These are phyloP conservation scores for Syncephalastrum racemosum DNA, from an alignment of 371 early-diverging fungal species.

Conservation along the genomic window DNA sequence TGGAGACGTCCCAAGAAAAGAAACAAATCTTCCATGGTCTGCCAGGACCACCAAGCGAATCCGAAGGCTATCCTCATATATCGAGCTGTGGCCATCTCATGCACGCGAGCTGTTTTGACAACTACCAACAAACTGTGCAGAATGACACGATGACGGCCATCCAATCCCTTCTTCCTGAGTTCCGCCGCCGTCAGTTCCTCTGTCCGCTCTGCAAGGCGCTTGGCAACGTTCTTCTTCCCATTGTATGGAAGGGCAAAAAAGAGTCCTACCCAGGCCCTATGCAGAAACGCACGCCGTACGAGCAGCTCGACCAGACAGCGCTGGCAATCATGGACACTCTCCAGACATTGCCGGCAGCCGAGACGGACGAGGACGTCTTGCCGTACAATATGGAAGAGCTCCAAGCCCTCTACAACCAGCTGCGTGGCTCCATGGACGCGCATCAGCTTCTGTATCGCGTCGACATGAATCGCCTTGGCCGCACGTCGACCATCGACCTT, in stretches of 20 bases:
- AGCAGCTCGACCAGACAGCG: constrained; percentile 15
- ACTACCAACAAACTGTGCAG: constrained; percentile 75
- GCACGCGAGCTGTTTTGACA: constrained; percentile 89
- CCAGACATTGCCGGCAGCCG: constrained; percentile 11
- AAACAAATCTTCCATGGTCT: constrained; percentile 37
- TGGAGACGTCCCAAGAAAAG: constrained; percentile 17
- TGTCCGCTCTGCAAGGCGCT: constrained; percentile 96
- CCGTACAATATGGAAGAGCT: constrained; percentile 24
- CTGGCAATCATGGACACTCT: constrained; percentile 13
- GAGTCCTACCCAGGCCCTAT: constrained; percentile 61
- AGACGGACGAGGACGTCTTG: constrained; percentile 14
- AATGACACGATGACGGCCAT: constrained; percentile 16
- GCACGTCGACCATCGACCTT: constrained; percentile 9
- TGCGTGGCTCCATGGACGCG: constrained; percentile 22
- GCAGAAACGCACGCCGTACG: constrained; percentile 24
- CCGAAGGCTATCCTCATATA: constrained; percentile 58
- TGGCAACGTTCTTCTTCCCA: constrained; percentile 81
- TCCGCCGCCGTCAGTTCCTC: constrained; percentile 67
- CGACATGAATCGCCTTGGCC: not conserved
- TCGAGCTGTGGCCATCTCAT: constrained; percentile 96
- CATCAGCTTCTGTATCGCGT: not conserved
- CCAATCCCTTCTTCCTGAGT: constrained; percentile 8
- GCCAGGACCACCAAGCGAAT: constrained; percentile 60
- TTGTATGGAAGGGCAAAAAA: constrained; percentile 65
- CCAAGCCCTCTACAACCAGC: constrained; percentile 26